phyloP scores from a whole-genome alignment of 2,329 filamentous ascomycete genomes.

The Chalaropsis ovoidea region DNA sequence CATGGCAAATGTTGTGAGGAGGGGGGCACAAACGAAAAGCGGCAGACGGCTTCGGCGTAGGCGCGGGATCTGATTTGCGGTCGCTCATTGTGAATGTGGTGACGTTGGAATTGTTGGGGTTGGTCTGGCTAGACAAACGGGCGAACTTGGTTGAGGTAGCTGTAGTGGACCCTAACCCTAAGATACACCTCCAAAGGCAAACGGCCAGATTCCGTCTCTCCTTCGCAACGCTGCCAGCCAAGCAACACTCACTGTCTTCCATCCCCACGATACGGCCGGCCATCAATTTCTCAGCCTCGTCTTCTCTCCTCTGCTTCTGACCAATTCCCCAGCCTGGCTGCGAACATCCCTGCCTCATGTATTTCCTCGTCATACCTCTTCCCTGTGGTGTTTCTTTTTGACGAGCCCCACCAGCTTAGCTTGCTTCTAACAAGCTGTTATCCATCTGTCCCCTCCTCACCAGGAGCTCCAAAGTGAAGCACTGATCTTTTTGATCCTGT shows the following conservation, averaged over 20 bases:
- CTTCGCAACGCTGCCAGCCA: too few species aligned
- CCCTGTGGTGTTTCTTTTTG: neutral
- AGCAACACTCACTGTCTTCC: too few species aligned
- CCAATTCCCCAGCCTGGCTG: neutral
- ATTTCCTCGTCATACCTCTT: neutral
- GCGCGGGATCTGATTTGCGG: slow-evolving; percentile 3
- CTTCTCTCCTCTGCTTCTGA: too few species aligned
- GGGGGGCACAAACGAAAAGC: slow-evolving; percentile 20
- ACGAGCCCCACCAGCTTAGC: neutral
- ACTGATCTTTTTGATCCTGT: neutral
- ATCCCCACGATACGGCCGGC: neutral
- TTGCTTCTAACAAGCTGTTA: slow-evolving; percentile 3
- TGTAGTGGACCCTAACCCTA: slow-evolving; percentile 1
- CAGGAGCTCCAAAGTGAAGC: slow-evolving; percentile 1
- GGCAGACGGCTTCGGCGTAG: slow-evolving; percentile 1
- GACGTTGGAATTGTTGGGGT: neutral
- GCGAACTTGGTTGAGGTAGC: neutral
- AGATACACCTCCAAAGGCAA: too few species aligned
- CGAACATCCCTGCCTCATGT: neutral
- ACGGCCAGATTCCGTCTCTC: too few species aligned
- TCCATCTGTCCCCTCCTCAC: slow-evolving; percentile 2
- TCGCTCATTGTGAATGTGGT: slow-evolving; percentile 7
- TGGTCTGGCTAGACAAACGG: neutral
- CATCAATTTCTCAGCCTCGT: neutral
- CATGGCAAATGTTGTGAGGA: neutral